Base-by-base conservation (phyloP, 78 protist species). In the Dictyostelium firmibasis region DNA sequence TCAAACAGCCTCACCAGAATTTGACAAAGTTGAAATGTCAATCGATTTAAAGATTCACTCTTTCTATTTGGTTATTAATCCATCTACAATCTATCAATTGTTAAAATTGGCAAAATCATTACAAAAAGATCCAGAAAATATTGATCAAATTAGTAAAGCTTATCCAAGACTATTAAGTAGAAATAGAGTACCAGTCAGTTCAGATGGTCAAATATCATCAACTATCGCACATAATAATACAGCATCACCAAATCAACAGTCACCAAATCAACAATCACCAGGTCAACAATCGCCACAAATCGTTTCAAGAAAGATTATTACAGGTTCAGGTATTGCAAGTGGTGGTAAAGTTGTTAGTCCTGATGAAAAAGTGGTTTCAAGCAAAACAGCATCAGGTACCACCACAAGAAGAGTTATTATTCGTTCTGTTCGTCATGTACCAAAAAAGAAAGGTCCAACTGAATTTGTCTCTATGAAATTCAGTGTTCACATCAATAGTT, bases 61-160 rank as follows among this genome's bases (percentile, higher is more conserved):
- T 5, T 92, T 92, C 16, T 92, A 92, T 14, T 76, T 92, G 50
- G 91, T 92, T 16, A 69, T 85, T 29, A 92, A 92, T 67, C 96
- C 96, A 31, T 44, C 91, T 7, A 92, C 96, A 9, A 78, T 92
- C 25, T 38, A 81, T 81, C 94, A 89, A 35, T 47, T 89, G 27
- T 70, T 89, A 14, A 47, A 81, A 5, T 11, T 89, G 35, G 67
- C 83, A 3, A 81, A 89, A 47, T 53, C 94, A 31, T 75, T 89
- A 20, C 75, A 82, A 33, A 57, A 29, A 41, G 64, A 85, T 33
- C 79, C 79, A 8, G 79, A 72, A 33, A 72, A 72, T 27, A 33
- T 72, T 16, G 36, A 27, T 18, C 79, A 77, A 77, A 38, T 77
- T 23, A 77, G 18, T 43, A 77, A 77, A 25, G 36, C 60, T 10